These are phyloP conservation scores for Ustilaginoidea virens DNA, from an alignment of 2,329 filamentous ascomycete species.

Conservation along the genomic window DNA sequence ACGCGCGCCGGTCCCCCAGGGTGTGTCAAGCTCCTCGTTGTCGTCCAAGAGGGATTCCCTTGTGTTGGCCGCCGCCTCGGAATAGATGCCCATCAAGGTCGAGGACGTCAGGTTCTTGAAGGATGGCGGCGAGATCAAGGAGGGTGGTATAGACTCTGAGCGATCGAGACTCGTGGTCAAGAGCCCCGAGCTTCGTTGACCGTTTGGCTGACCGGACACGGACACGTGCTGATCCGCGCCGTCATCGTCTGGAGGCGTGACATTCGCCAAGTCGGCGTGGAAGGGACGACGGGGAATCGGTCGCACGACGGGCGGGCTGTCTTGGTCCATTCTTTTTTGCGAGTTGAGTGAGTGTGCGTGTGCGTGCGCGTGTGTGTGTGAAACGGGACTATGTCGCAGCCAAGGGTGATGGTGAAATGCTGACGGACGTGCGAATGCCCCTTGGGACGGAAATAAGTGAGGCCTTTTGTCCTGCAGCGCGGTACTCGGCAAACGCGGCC, in stretches of 20 bases:
- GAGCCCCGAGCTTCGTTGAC: slow-evolving; percentile 19
- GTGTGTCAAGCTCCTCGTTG: slow-evolving; percentile 45
- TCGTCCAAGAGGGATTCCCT: slow-evolving; percentile 23
- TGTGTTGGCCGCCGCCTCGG: slow-evolving; percentile 41
- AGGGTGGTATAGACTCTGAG: slow-evolving; percentile 13
- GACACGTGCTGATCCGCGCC: slow-evolving; percentile 13
- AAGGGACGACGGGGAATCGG: slow-evolving; percentile 62
- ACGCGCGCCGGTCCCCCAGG: slow-evolving; percentile 65
- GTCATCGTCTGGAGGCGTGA: slow-evolving; percentile 26
- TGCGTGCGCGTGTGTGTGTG: too few relatives aligned
- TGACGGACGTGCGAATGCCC: too few relatives aligned
- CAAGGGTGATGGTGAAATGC: too few relatives aligned
- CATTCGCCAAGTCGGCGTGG: slow-evolving; percentile 35
- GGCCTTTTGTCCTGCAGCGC: too few relatives aligned
- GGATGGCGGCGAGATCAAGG: slow-evolving; percentile 56
- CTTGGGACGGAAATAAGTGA: too few relatives aligned
- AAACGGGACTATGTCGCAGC: too few relatives aligned
- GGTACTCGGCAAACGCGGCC: too few relatives aligned
- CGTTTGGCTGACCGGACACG: too few relatives aligned
- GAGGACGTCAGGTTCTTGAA: slow-evolving; percentile 77
- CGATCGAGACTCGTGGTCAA: slow-evolving; percentile 29
- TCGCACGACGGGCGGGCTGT: slow-evolving; percentile 42
- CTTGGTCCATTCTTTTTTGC: slow-evolving; percentile 26
- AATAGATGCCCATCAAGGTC: slow-evolving; percentile 85
- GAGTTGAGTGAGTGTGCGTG: too few relatives aligned